Evolutionary conservation across 1,284 basidiomycete genomes (phyloP), one percentile per base, ranked within the genome.

Genomic region (Mycosarcoma maydis): DNA sequence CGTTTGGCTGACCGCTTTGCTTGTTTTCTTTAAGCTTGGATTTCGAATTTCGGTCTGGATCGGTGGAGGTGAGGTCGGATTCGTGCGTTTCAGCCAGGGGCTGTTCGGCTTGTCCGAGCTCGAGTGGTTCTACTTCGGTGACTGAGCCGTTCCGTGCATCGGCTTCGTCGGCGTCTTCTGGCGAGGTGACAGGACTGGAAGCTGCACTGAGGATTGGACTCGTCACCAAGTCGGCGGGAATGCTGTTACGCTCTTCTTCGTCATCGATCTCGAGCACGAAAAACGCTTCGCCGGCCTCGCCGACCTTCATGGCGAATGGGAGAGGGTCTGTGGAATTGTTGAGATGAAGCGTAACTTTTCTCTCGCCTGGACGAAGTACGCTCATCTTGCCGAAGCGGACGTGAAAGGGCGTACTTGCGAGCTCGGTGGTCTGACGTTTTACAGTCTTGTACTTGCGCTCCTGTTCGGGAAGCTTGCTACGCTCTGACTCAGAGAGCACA

Each of bases 341-440:
- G 38, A 81, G 64, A 40, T 72, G 77, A 29, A 72, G 67, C 24
- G 76, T 73, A 20, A 76, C 92, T 86, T 92, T 92, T 85, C 97
- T 95, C 84, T 98, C 96, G 30, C 88, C 90, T 20, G 96, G 94
- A 51, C 94, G 85, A 10, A 98, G 86, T 2, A 98, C 94, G 82
- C 95, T 94, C 85, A 94, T 90, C 86, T 98, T 98, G 54, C 96
- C 96, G 82, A 98, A 98, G 55, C 96, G 86, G 37, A 99, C 94
- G 83, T 98, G 96, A 80, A 98, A 99, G 0, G 96, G 96, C 14
- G 93, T 94, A 80, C 93, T 96, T 3, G 88, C 90, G 29, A 97
- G 87, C 73, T 90, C 90, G 37, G 65, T 77, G 33, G 50, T 66
- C 22, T 41, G 51, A 17, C 53, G 55, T 34, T 38, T 58, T 45